Evolutionary conservation across 129 eudicot genomes (phyloP).

Genomic region (Chrysanthemum makinoi): DNA sequence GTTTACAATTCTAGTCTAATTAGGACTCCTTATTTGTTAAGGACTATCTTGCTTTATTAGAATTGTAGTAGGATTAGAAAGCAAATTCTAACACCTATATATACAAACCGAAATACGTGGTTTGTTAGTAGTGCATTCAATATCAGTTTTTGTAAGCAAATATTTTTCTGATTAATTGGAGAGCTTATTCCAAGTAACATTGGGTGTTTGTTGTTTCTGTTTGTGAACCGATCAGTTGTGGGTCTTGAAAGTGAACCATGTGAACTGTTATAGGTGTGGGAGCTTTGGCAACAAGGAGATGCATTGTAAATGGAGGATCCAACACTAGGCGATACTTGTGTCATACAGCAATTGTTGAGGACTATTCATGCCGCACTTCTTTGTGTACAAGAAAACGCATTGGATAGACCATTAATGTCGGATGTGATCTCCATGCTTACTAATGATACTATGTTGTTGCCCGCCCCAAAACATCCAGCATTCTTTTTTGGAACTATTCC

Average conservation of each 20-base stretch:
- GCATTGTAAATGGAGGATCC: constrained; percentile 33
- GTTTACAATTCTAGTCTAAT: too few species aligned
- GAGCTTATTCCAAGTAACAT: too few species aligned
- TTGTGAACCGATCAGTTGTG: too few species aligned
- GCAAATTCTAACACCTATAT: too few species aligned
- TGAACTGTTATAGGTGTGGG: constrained; percentile 41
- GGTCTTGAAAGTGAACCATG: neutral
- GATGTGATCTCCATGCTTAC: constrained; percentile 39
- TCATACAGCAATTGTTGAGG: constrained; percentile 22
- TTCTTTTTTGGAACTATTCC: constrained; percentile 12
- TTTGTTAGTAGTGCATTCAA: too few species aligned
- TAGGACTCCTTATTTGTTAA: too few species aligned
- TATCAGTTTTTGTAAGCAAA: too few species aligned
- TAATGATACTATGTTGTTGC: constrained; percentile 29
- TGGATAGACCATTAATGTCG: constrained; percentile 36
- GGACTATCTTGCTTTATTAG: too few species aligned
- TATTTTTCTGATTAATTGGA: too few species aligned
- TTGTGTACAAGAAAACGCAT: constrained; percentile 42
- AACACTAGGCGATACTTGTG: constrained; percentile 8
- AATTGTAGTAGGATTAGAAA: too few species aligned
- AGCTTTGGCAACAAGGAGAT: constrained; percentile 40
- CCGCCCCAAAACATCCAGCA: constrained; percentile 29
- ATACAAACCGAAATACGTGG: too few species aligned
- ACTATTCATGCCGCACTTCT: constrained; percentile 34
- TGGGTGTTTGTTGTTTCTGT: too few species aligned